Evolutionary conservation across 306 rosid genomes (phyloP).

Genomic region (Casuarina equisetifolia): DNA sequence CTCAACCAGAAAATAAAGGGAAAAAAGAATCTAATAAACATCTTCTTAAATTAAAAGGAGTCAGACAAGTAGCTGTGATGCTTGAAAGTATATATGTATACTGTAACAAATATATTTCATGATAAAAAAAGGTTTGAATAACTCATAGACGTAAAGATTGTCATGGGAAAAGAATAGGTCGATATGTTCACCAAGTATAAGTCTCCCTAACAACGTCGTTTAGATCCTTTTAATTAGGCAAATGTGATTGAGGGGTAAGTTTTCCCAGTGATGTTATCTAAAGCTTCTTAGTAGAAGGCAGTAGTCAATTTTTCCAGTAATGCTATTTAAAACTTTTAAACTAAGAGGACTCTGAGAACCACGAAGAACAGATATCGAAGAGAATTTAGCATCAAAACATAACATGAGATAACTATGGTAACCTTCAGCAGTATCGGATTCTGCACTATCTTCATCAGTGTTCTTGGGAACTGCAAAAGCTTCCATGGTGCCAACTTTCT

Average conservation of each 20-base stretch:
- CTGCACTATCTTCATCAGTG: constrained; percentile 40
- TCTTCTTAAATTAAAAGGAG: background rate
- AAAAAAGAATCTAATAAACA: background rate
- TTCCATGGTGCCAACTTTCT: constrained; percentile 49
- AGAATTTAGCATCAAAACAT: background rate
- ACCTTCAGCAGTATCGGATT: constrained; percentile 66
- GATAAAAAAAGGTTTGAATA: background rate
- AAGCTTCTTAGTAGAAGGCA: background rate
- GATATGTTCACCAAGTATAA: background rate
- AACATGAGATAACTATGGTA: constrained; percentile 20
- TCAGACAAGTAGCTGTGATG: constrained; percentile 1
- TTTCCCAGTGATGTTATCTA: too few species aligned
- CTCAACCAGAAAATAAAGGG: background rate
- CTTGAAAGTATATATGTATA: background rate
- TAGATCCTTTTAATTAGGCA: background rate
- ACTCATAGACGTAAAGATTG: background rate
- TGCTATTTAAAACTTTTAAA: constrained; percentile 3
- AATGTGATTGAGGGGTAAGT: too few species aligned
- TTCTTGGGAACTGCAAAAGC: constrained; percentile 31
- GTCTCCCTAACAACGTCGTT: background rate
- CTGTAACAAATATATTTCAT: background rate
- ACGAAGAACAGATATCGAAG: constrained; percentile 7
- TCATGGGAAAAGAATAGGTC: background rate
- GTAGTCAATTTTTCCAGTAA: background rate
- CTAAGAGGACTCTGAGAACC: background rate